phyloP scores from a whole-genome alignment of 257 asterid genomes.

The Salvia rosmarinus region DNA sequence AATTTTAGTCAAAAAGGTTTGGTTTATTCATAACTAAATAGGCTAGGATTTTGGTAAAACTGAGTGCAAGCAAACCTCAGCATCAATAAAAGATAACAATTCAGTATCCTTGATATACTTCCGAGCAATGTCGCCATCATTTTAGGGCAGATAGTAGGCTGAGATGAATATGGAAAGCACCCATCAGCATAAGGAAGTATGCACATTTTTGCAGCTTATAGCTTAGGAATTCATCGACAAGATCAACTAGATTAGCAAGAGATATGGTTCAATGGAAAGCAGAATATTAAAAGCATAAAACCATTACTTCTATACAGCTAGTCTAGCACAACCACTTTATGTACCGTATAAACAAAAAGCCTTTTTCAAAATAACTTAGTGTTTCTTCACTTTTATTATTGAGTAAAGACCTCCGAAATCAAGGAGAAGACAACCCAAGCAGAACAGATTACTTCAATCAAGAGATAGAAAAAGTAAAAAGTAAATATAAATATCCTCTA shows the following conservation, averaged over 20 bases:
- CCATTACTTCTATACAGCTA: background rate
- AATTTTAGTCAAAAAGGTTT: background rate
- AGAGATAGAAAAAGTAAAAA: background rate
- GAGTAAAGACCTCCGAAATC: background rate
- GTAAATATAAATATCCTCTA: background rate
- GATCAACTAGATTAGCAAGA: too few relatives aligned
- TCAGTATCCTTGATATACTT: constrained; percentile 81
- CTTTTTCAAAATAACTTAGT: too few relatives aligned
- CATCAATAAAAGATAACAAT: constrained; percentile 87
- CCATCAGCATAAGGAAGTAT: constrained; percentile 30
- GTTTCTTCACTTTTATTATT: constrained; percentile 13
- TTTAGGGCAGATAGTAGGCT: constrained; percentile 96
- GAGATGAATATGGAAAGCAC: constrained; percentile 45
- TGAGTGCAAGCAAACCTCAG: constrained; percentile 63
- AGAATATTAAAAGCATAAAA: background rate
- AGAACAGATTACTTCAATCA: background rate
- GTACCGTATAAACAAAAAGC: background rate
- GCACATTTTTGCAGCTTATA: constrained; percentile 46
- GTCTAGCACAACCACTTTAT: background rate
- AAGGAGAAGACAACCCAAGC: constrained; percentile 18
- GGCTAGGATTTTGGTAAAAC: too few relatives aligned
- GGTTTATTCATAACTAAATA: background rate
- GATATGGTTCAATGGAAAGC: too few relatives aligned
- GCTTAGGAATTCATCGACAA: too few relatives aligned
- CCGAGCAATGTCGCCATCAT: constrained; percentile 92